A percentile compares a stretch with the other conserved stretches of the same genome.
These are phyloP conservation scores for Neurospora tetraspora DNA, from an alignment of 495 filamentous ascomycete genomes.

Conservation along the genomic window DNA sequence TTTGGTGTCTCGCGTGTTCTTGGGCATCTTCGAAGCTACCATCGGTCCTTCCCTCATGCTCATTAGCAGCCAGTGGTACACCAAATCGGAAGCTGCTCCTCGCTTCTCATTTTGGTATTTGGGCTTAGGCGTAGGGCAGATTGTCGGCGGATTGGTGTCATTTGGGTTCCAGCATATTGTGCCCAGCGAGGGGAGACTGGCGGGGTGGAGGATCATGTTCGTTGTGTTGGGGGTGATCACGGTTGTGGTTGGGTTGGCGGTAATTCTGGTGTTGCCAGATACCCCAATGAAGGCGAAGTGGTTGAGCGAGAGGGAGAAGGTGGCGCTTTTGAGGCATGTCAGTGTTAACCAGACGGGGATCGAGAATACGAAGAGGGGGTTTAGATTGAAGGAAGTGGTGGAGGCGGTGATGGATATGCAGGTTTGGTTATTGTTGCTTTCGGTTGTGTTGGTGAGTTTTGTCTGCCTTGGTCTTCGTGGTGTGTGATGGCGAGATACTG, in stretches of 20 bases:
- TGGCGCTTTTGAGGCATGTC: conserved; percentile 28
- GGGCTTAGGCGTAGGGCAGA: conserved; percentile 52
- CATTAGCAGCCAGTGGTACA: conserved; percentile 50
- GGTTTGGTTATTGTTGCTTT: conserved; percentile 24
- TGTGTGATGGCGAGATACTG: too few species aligned
- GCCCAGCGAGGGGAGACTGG: conserved; percentile 24
- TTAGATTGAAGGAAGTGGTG: conserved; percentile 32
- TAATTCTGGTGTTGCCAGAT: conserved; percentile 41
- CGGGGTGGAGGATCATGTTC: conserved; percentile 57
- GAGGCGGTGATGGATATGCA: conserved; percentile 28
- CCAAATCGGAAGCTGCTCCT: conserved; percentile 48
- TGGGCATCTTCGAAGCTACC: conserved; percentile 56
- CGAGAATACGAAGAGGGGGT: conserved; percentile 34
- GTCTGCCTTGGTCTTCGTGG: too few species aligned
- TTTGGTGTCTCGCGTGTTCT: conserved; percentile 40
- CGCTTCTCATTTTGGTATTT: conserved; percentile 57
- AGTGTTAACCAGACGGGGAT: conserved; percentile 40
- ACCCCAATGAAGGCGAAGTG: conserved; percentile 43
- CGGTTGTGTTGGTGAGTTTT: conserved; percentile 18
- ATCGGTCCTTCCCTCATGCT: conserved; percentile 50
- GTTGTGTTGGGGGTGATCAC: conserved; percentile 46
- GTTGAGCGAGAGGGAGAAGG: conserved; percentile 39
- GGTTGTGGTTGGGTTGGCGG: conserved; percentile 34
- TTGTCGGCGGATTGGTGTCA: conserved; percentile 50
- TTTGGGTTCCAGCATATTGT: conserved; percentile 51